Conservation (phyloP, 2,329 filamentous ascomycete species). For the Aspergillus latus region DNA sequence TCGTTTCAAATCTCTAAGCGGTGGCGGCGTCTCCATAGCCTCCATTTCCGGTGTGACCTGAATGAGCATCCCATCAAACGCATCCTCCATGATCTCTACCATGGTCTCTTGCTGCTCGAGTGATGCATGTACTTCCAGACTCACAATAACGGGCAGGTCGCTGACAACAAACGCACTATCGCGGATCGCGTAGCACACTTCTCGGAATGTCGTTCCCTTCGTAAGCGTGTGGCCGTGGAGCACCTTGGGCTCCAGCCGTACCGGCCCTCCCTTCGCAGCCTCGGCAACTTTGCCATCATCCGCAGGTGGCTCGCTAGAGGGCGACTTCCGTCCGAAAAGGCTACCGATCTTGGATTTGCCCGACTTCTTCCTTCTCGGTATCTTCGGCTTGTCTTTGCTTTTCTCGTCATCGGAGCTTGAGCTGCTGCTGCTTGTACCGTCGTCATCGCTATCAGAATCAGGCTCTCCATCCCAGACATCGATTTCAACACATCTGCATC, state of each 20-base stretch:
- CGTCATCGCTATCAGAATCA: constrained; percentile 35
- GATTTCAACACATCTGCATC: constrained; percentile 89
- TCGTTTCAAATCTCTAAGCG: constrained; percentile 67
- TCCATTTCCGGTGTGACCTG: constrained; percentile 60
- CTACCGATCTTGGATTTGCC: constrained; percentile 26
- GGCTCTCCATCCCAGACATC: constrained; percentile 84
- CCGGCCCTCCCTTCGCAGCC: constrained; percentile 8
- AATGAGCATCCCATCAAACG: constrained; percentile 75
- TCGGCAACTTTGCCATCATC: constrained; percentile 1
- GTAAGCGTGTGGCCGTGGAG: constrained; percentile 86
- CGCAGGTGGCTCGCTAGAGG: constrained; percentile 1
- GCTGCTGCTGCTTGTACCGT: constrained; percentile 36
- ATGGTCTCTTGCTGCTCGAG: constrained; percentile 83
- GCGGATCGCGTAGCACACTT: constrained; percentile 77
- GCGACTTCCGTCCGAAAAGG: constrained; percentile 23
- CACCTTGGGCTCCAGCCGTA: constrained; percentile 70
- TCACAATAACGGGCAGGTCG: constrained; percentile 82
- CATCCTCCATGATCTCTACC: constrained; percentile 90
- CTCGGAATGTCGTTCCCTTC: constrained; percentile 79
- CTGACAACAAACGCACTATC: constrained; percentile 75
- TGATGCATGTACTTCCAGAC: constrained; percentile 85
- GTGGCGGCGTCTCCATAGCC: constrained; percentile 58
- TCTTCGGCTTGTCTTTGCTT: constrained; percentile 22
- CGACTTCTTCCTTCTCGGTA: constrained; percentile 24
- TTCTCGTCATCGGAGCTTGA: constrained; percentile 26